Conservation (phyloP, 1,284 basidiomycete genomes). For the Flammula alnicola region DNA sequence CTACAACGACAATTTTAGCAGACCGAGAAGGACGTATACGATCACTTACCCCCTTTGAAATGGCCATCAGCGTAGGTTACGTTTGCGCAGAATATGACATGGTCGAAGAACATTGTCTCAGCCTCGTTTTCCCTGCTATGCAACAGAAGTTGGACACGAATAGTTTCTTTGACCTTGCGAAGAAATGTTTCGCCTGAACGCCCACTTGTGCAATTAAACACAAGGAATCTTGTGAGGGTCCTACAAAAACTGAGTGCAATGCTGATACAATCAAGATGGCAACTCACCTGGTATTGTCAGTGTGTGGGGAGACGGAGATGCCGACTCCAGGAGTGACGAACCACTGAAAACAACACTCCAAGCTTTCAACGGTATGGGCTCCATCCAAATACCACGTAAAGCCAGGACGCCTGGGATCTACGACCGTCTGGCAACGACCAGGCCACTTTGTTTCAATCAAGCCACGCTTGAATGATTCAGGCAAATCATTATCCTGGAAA, state of each 20-base stretch:
- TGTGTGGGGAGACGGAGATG: conserved; percentile 30
- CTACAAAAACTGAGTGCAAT: conserved; percentile 8
- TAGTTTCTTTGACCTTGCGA: conserved; percentile 55
- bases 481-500: conserved; percentile 42
- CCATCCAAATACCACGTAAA: conserved; percentile 94
- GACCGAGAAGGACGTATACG: conserved; percentile 8
- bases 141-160: conserved; percentile 49
- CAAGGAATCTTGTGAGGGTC: conserved; percentile 58
- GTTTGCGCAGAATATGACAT: conserved; percentile 95
- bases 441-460: conserved; percentile 87
- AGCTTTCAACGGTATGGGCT: conserved; percentile 92
- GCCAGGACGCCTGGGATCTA: conserved; percentile 52
- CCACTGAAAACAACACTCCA: conserved; percentile 90
- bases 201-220: conserved; percentile 97
- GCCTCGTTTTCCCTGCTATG: conserved; percentile 41
- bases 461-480: conserved; percentile 62
- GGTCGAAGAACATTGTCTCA: conserved; percentile 67
- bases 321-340: conserved; percentile 64
- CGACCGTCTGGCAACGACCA: conserved; percentile 91
- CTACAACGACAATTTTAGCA: conserved; percentile 42
- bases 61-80: conserved; percentile 90
- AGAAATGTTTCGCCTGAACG: conserved; percentile 83
- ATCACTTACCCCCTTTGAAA: conserved; percentile 81
- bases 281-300: conserved; percentile 17
- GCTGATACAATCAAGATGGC: background rate